phyloP scores from a whole-genome alignment of 2,329 filamentous ascomycete genomes.

The Monosporascus sp. region DNA sequence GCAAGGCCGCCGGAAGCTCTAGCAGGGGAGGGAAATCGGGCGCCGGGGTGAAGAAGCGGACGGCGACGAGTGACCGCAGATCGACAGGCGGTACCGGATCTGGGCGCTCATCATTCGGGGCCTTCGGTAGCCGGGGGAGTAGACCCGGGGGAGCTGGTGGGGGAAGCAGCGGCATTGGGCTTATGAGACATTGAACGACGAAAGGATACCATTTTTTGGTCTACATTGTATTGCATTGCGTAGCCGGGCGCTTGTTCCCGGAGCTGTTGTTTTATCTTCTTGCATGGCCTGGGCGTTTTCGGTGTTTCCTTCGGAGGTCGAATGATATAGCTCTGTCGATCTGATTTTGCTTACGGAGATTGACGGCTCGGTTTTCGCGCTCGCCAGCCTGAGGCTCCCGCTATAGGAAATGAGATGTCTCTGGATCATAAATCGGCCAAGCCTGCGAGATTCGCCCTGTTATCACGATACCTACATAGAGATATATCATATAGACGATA shows the following conservation, averaged over 20 bases:
- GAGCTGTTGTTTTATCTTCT: not conserved
- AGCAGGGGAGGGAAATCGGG: conserved; percentile 7
- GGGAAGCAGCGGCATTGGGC: conserved; percentile 21
- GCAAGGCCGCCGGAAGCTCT: conserved; percentile 12
- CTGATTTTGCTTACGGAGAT: too few relatives aligned
- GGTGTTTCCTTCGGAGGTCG: not conserved
- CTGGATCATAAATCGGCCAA: too few relatives aligned
- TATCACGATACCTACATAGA: too few relatives aligned
- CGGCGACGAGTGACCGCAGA: conserved; percentile 3
- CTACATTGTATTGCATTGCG: not conserved
- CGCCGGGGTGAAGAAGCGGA: conserved; percentile 17
- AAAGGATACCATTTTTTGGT: not conserved
- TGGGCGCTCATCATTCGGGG: conserved; percentile 3
- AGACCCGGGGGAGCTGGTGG: conserved; percentile 12
- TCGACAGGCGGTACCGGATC: conserved; percentile 7
- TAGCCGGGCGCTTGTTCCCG: not conserved
- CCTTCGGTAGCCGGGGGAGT: conserved; percentile 5
- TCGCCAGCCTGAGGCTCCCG: too few relatives aligned
- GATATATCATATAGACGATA: too few relatives aligned
- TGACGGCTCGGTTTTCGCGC: too few relatives aligned
- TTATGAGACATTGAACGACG: conserved; percentile 23
- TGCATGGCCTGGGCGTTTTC: not conserved
- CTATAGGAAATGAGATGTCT: too few relatives aligned
- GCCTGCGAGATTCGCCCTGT: too few relatives aligned
- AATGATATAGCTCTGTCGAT: not conserved